These are phyloP conservation scores for Austroboletus olivaceoglutinosus DNA, from an alignment of 1,284 basidiomycete genomes.

Conservation along the genomic window DNA sequence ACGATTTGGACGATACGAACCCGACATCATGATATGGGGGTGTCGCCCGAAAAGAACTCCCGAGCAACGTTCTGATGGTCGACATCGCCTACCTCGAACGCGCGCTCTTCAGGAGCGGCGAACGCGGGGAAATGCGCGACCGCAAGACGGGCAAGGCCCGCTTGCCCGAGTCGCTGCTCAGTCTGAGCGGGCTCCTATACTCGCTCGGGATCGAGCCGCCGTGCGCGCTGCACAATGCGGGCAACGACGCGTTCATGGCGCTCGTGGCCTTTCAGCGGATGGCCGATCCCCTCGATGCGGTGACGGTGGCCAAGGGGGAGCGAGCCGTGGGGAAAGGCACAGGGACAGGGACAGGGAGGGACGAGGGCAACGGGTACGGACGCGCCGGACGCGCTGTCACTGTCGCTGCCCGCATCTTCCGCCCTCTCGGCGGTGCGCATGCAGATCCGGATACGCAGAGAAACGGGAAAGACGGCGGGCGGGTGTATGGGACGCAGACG, in stretches of 20 bases:
- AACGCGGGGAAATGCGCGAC: slow-evolving; percentile 59
- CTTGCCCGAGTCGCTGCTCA: slow-evolving; percentile 46
- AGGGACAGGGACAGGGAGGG: background rate
- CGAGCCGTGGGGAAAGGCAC: background rate
- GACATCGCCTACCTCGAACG: slow-evolving; percentile 66
- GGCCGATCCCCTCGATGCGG: slow-evolving; percentile 42
- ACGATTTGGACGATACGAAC: background rate
- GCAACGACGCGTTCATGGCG: slow-evolving; percentile 67
- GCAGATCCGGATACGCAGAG: background rate
- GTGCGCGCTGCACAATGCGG: slow-evolving; percentile 60
- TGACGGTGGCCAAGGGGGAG: background rate
- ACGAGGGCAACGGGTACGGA: background rate
- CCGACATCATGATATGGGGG: background rate
- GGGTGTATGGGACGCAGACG: too few relatives aligned
- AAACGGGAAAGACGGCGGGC: background rate
- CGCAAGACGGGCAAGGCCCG: slow-evolving; percentile 52
- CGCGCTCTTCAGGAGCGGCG: slow-evolving; percentile 53
- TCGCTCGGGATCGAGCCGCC: slow-evolving; percentile 45
- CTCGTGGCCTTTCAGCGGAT: slow-evolving; percentile 65
- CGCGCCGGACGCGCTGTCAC: slow-evolving; percentile 12
- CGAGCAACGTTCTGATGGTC: slow-evolving; percentile 69
- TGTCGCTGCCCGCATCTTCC: slow-evolving; percentile 17
- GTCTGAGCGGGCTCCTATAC: slow-evolving; percentile 53
- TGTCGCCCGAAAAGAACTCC: slow-evolving; percentile 53
- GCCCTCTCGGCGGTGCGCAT: slow-evolving; percentile 3